A percentile compares a stretch with the other conserved stretches of the same genome.
These are phyloP conservation scores for Boletellus ananiceps DNA, from an alignment of 768 basidiomycete species.

Conservation along the genomic window DNA sequence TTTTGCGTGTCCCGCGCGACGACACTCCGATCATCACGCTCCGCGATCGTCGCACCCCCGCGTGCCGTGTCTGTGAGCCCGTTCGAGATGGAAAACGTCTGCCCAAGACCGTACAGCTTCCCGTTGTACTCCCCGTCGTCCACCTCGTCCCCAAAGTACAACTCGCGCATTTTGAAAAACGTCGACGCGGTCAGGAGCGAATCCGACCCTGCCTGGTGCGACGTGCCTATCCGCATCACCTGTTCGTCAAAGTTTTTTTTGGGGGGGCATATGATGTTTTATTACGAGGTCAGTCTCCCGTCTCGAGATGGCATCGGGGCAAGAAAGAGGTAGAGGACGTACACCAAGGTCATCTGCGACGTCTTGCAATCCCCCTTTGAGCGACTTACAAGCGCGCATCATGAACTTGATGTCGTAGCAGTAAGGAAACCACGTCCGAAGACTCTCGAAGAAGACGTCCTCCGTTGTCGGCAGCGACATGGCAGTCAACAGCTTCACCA, in stretches of 20 bases:
- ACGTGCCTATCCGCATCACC: constrained; percentile 85
- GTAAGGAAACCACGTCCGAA: constrained; percentile 90
- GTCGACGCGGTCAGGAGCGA: constrained; percentile 88
- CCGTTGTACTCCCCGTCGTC: constrained; percentile 81
- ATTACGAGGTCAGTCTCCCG: no score
- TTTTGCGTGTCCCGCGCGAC: constrained; percentile 45
- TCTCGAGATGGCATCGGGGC: background rate
- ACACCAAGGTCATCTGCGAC: constrained; percentile 95
- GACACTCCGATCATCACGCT: constrained; percentile 43
- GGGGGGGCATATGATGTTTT: no score
- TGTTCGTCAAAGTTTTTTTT: constrained; percentile 27
- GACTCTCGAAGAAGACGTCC: constrained; percentile 82
- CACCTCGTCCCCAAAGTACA: constrained; percentile 87
- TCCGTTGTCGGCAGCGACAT: constrained; percentile 85
- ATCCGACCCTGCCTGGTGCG: constrained; percentile 97
- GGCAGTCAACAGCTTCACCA: constrained; percentile 88
- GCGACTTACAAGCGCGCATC: constrained; percentile 79
- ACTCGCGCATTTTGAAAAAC: constrained; percentile 93
- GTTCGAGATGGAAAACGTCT: constrained; percentile 66
- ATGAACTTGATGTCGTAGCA: constrained; percentile 98
- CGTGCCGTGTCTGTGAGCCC: constrained; percentile 61
- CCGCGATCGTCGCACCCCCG: constrained; percentile 64
- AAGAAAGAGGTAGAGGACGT: constrained; percentile 27
- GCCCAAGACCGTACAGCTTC: constrained; percentile 79
- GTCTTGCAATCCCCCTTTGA: constrained; percentile 88